Evolutionary conservation across 805 yeast genomes (phyloP).

Genomic region (Ogataea pignaliae): DNA sequence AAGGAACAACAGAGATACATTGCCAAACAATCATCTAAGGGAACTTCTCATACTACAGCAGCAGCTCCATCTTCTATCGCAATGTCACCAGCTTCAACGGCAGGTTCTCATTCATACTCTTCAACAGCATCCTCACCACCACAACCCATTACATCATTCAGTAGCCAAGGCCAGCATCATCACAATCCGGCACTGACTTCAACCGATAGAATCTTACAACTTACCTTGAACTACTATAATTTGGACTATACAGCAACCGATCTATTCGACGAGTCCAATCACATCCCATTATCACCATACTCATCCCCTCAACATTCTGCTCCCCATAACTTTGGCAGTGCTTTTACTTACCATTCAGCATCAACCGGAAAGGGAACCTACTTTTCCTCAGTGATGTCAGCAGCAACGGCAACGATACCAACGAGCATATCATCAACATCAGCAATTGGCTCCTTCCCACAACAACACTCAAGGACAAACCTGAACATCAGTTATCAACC

Average conservation of each 20-base stretch:
- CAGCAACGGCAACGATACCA: conserved; percentile 7
- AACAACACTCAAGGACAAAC: not conserved
- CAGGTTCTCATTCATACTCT: not conserved
- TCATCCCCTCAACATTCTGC: conserved; percentile 9
- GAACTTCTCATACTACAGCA: not conserved
- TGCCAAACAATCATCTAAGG: not conserved
- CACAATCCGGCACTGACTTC: not conserved
- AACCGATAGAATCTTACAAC: conserved; percentile 7
- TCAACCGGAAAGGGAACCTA: conserved; percentile 4
- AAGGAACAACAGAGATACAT: not conserved
- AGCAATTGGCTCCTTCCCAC: not conserved
- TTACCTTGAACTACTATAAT: conserved; percentile 25
- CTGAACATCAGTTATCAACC: conserved; percentile 31
- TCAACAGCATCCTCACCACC: not conserved
- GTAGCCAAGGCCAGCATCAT: not conserved
- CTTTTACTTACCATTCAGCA: conserved; percentile 6
- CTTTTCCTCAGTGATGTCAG: conserved; percentile 10
- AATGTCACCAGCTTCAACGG: conserved; percentile 5
- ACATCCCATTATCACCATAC: conserved; percentile 9
- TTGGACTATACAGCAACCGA: conserved; percentile 22
- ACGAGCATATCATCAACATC: not conserved
- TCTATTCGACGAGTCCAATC: conserved; percentile 14
- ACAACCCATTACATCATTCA: not conserved
- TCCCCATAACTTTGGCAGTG: not conserved
- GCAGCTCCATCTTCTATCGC: conserved; percentile 1